phyloP scores from a whole-genome alignment of 2,329 filamentous ascomycete species.

The Xylaria sp. region DNA sequence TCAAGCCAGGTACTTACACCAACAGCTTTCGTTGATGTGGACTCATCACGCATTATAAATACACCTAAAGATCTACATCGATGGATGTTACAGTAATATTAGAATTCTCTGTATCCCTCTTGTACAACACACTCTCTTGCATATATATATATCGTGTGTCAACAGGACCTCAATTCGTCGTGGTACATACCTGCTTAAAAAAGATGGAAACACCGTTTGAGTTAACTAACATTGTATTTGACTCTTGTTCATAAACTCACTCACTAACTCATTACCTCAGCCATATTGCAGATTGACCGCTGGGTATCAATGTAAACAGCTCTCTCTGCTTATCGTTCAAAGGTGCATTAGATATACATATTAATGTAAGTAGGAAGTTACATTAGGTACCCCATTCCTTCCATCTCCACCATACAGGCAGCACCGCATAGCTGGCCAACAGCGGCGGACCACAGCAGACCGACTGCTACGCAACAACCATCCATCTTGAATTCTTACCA shows the following conservation, averaged over 20 bases:
- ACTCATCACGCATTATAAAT: conserved; percentile 8
- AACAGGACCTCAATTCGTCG: too few species aligned
- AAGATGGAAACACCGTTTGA: too few species aligned
- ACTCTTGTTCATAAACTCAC: too few species aligned
- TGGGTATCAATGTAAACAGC: too few species aligned
- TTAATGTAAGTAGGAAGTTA: too few species aligned
- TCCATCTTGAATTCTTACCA: not conserved
- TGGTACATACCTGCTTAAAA: too few species aligned
- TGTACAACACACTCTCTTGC: too few species aligned
- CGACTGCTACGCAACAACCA: not conserved
- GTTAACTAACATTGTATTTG: too few species aligned
- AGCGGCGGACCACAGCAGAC: not conserved
- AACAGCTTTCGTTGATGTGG: not conserved
- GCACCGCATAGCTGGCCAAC: conserved; percentile 14
- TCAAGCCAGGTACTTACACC: not conserved
- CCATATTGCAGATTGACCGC: too few species aligned
- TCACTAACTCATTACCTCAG: too few species aligned
- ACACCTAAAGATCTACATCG: conserved; percentile 4
- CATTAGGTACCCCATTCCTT: not conserved
- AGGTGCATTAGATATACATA: too few species aligned
- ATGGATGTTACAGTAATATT: not conserved
- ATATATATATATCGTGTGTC: not conserved
- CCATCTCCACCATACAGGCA: conserved; percentile 21
- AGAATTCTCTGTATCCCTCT: not conserved
- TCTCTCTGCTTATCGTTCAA: too few species aligned